Conservation (phyloP, 805 yeast species). For the Crinitomyces ghanaensis region DNA sequence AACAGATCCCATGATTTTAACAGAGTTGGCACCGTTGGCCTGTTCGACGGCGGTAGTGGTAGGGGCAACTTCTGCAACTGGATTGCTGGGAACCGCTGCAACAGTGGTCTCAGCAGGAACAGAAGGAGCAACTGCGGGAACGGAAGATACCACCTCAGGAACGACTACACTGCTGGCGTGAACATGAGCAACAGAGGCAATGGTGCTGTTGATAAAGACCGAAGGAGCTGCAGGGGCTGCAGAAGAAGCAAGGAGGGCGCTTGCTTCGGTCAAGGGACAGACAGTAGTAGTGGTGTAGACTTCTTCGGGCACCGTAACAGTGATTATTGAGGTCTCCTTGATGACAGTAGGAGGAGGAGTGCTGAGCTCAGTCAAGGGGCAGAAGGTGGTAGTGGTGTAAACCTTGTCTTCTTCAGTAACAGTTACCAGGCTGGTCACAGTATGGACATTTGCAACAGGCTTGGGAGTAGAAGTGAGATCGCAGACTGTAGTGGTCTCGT, state of each 20-base stretch:
- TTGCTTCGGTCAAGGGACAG: conserved; percentile 2
- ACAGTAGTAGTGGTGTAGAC: not conserved
- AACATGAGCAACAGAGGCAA: too few relatives aligned
- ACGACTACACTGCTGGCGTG: not conserved
- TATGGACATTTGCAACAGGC: not conserved
- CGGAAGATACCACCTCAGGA: too few relatives aligned
- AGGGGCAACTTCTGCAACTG: too few relatives aligned
- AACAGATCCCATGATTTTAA: too few relatives aligned
- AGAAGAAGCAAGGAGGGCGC: conserved; percentile 1
- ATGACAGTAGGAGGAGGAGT: conserved; percentile 1
- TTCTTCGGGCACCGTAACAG: conserved; percentile 2
- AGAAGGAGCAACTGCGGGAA: too few relatives aligned
- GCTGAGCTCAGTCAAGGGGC: conserved; percentile 1
- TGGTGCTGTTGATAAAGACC: conserved; percentile 3
- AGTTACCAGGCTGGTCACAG: not conserved
- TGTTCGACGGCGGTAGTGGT: too few relatives aligned
- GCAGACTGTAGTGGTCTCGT: conserved; percentile 9
- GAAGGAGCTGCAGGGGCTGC: conserved; percentile 1
- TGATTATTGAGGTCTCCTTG: not conserved
- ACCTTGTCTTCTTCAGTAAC: not conserved
- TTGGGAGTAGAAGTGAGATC: conserved; percentile 6
- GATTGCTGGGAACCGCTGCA: too few relatives aligned
- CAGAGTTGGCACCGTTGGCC: too few relatives aligned
- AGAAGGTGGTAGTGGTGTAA: not conserved
- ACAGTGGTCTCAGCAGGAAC: too few relatives aligned